Evolutionary conservation across 2,329 filamentous ascomycete species (phyloP).

Genomic region (Cryphonectria radicalis): DNA sequence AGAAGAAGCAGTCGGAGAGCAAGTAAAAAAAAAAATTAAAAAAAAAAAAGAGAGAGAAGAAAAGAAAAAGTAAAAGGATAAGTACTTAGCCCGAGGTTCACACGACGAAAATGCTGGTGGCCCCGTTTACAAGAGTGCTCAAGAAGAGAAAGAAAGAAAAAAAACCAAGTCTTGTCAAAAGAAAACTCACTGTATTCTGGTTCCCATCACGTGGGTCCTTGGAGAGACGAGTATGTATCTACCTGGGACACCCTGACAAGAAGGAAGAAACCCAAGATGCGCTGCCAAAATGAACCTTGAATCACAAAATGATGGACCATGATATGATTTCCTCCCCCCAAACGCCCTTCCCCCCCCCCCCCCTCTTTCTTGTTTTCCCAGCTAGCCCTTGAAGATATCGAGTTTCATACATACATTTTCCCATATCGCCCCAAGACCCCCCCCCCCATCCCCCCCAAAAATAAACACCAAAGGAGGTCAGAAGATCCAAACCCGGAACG

Average conservation of each 20-base stretch:
- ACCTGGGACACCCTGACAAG: conserved; percentile 5
- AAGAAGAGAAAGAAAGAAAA: neutral
- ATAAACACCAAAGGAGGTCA: neutral
- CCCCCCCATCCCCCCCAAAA: neutral
- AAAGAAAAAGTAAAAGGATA: too few species aligned
- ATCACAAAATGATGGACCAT: neutral
- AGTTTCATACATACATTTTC: neutral
- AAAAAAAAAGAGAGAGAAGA: too few species aligned
- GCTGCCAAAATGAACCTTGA: neutral
- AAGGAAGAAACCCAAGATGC: neutral
- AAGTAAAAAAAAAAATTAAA: neutral
- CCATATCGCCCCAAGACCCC: neutral
- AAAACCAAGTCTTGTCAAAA: neutral
- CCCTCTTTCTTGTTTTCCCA: too few species aligned
- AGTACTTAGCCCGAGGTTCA: neutral
- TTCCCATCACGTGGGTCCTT: neutral
- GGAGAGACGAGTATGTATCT: conserved; percentile 2
- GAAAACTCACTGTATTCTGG: neutral
- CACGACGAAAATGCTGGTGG: neutral
- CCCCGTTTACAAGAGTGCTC: neutral
- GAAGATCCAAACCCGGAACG: conserved; percentile 11
- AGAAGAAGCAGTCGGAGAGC: conserved; percentile 45
- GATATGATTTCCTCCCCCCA: neutral
- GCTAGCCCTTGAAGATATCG: conserved; percentile 1
- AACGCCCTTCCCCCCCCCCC: neutral